These are phyloP conservation scores for Iberis amara DNA, from an alignment of 441 rosid genomes.

Conservation along the genomic window DNA sequence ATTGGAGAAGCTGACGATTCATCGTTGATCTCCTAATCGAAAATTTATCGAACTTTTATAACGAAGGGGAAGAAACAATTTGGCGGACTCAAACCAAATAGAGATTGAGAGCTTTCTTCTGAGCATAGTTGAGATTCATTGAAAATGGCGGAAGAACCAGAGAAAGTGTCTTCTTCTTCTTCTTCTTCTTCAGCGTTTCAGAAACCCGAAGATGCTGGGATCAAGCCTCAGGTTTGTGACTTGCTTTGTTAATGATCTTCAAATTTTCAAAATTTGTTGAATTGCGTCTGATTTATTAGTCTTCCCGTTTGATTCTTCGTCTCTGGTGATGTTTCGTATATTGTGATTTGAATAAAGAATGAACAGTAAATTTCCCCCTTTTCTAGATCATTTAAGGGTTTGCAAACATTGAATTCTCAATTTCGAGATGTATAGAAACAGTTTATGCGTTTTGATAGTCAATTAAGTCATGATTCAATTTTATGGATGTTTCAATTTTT, in stretches of 20 bases:
- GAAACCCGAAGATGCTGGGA: slow-evolving; percentile 13
- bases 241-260: slow-evolving; percentile 1
- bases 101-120: slow-evolving; percentile 1
- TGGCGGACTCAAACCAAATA: slow-evolving; percentile 16
- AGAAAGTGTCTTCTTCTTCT: slow-evolving; percentile 32
- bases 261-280: slow-evolving; percentile 12
- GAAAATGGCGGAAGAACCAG: slow-evolving; percentile 45
- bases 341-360: background rate
- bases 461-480: slow-evolving; percentile 4
- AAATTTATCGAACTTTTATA: background rate
- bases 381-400: too few relatives aligned
- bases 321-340: too few relatives aligned
- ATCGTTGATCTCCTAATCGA: background rate
- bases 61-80: background rate
- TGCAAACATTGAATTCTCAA: too few relatives aligned
- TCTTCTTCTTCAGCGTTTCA: too few relatives aligned
- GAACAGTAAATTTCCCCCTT: too few relatives aligned
- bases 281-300: slow-evolving; percentile 24
- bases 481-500: background rate
- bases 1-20: slow-evolving; percentile 27
- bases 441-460: too few relatives aligned
- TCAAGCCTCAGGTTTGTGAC: slow-evolving; percentile 40
- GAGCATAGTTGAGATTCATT: slow-evolving; percentile 5
- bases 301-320: slow-evolving; percentile 24
- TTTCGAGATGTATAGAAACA: too few relatives aligned